Conservation (phyloP, 202 grass and related monocot genomes). For the Zizania palustris region DNA sequence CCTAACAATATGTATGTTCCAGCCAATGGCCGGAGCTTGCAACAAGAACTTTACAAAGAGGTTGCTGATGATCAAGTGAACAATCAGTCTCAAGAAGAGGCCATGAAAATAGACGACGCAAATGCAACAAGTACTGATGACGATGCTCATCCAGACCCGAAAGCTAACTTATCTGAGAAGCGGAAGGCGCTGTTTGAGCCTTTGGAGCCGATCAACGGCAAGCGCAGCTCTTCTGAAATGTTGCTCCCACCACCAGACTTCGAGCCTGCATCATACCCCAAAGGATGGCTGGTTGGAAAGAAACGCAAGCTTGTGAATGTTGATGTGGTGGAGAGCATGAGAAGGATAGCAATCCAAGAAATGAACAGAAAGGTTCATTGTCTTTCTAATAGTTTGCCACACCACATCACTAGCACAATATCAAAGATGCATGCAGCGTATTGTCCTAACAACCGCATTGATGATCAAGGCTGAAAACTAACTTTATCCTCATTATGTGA, state of each 20-base stretch:
- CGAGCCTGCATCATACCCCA: conserved; percentile 73
- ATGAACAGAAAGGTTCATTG: conserved; percentile 99
- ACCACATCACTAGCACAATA: conserved; percentile 23
- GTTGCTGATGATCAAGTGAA: conserved; percentile 20
- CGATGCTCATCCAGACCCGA: too few species aligned
- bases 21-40: conserved; percentile 65
- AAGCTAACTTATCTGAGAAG: conserved; percentile 65
- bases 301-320: conserved; percentile 98
- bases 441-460: conserved; percentile 23
- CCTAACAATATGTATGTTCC: conserved; percentile 55
- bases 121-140: neutral
- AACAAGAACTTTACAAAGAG: conserved; percentile 54
- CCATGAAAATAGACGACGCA: conserved; percentile 49
- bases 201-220: conserved; percentile 58
- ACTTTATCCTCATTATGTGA: conserved; percentile 17
- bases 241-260: conserved; percentile 92
- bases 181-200: conserved; percentile 89
- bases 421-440: conserved; percentile 9
- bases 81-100: conserved; percentile 38
- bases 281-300: conserved; percentile 94
- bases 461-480: conserved; percentile 19
- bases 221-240: conserved; percentile 57
- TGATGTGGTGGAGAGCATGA: conserved; percentile 97
- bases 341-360: conserved; percentile 89
- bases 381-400: conserved; percentile 38